Base-by-base conservation (phyloP, 2,329 filamentous ascomycete species). In the Trichoderma citrinoviride region DNA sequence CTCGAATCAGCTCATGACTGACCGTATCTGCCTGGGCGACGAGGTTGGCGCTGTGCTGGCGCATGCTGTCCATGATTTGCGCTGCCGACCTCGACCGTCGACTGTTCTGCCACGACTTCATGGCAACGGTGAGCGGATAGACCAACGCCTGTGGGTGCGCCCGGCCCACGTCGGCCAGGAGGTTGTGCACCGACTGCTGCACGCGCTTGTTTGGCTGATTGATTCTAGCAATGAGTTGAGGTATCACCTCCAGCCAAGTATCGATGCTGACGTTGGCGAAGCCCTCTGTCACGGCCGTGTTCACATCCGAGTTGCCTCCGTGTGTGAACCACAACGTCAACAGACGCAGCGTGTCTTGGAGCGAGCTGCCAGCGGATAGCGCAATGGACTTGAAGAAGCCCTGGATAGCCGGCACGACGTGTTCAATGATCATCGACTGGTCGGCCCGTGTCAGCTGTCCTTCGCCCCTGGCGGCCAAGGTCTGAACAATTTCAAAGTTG, bases 351-450 rank as follows among this genome's bases (percentile, higher is more conserved):
- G 94, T 98, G 74, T 99, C 95, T 76, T 99, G 95, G 46, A 99
- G 82, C 7, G 96, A 97, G 77, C 94, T 98, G 27, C 91, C 92
- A 1, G 90, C 89, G 0, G 93, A 97, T 40, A 99, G 79, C 0
- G 93, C 90, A 69, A 99, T 99, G 0, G 95, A 99, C 75, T 93
- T 92, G 83, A 99, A 96, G 83, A 99, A 99, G 23, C 95, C 96
- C 68, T 90, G 89, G 62, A 99, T 90, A 40, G 95, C 95, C 44
- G 95, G 95, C 14, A 99, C 92, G 3, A 98, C 94, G 75, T 99
- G 91, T 67, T 94, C 90, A 63, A 90, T 85, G 27, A 97, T 83
- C 71, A 91, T 85, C 56, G 85, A 84, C 44, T 88, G 85, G 65
- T 90, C 90, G 1, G 74, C 71, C 37, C 73, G 69, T 0, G 73